Evolutionary conservation across 441 rosid genomes (phyloP).

Genomic region (Populus hybrid): DNA sequence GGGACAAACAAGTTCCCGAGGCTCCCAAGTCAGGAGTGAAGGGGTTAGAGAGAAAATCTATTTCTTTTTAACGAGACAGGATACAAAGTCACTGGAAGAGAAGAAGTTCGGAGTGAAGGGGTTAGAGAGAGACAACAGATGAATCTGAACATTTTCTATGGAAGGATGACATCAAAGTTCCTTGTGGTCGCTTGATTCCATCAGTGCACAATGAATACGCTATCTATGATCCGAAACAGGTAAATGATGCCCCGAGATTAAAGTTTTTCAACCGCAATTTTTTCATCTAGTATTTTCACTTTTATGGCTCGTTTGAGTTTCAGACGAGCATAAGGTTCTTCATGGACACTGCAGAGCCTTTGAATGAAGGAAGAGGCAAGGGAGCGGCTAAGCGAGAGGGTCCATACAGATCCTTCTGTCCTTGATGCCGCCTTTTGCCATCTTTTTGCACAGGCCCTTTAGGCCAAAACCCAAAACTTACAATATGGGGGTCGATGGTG

Average conservation of each 20-base stretch:
- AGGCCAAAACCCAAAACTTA: neutral
- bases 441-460: neutral
- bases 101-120: constrained; percentile 62
- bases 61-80: constrained; percentile 23
- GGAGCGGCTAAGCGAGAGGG: neutral
- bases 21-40: too few relatives aligned
- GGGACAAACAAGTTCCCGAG: constrained; percentile 66
- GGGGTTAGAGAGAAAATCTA: too few relatives aligned
- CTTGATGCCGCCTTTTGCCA: neutral
- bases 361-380: neutral
- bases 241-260: neutral
- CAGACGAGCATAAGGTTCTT: constrained; percentile 72
- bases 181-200: constrained; percentile 60
- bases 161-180: constrained; percentile 64
- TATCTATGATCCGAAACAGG: constrained; percentile 76
- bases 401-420: neutral
- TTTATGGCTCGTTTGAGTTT: neutral
- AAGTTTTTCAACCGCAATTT: too few relatives aligned
- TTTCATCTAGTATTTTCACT: neutral
- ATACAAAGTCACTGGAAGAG: constrained; percentile 50
- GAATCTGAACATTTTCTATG: constrained; percentile 60
- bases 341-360: constrained; percentile 42
- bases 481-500: neutral
- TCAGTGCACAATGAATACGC: constrained; percentile 69
- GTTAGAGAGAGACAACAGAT: constrained; percentile 60